A percentile compares a stretch with the other conserved stretches of the same genome.
Evolutionary conservation across 1,284 basidiomycete species (phyloP).

Genomic region (Melanopsichium pennsylvanicum): DNA sequence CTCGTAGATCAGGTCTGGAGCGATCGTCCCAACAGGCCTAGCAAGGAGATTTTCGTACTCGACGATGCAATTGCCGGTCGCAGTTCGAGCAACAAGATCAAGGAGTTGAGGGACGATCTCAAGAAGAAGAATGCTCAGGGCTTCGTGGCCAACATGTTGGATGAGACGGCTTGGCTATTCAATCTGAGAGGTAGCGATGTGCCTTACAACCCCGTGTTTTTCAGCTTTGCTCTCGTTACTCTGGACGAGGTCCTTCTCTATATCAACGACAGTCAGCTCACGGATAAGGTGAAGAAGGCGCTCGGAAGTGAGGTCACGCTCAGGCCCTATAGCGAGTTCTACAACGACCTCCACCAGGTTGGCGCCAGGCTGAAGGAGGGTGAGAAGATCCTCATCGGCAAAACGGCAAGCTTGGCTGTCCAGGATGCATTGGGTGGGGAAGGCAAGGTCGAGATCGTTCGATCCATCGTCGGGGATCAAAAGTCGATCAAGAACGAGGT

Average conservation of each 20-base stretch:
- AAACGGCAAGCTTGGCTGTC: slow-evolving; percentile 60
- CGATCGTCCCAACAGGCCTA: slow-evolving; percentile 76
- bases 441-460: slow-evolving; percentile 44
- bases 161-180: slow-evolving; percentile 75
- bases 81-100: slow-evolving; percentile 47
- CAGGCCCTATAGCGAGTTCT: slow-evolving; percentile 72
- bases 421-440: slow-evolving; percentile 61
- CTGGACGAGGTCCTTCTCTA: slow-evolving; percentile 75
- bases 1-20: slow-evolving; percentile 85
- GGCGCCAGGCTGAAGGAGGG: slow-evolving; percentile 33
- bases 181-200: slow-evolving; percentile 93
- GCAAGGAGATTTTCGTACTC: slow-evolving; percentile 76
- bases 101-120: slow-evolving; percentile 56
- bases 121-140: slow-evolving; percentile 51
- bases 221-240: slow-evolving; percentile 85
- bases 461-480: slow-evolving; percentile 76
- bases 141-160: slow-evolving; percentile 63
- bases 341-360: slow-evolving; percentile 53
- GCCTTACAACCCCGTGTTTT: slow-evolving; percentile 91
- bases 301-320: slow-evolving; percentile 74
- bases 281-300: slow-evolving; percentile 71
- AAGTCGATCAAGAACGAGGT: slow-evolving; percentile 88
- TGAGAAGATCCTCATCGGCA: slow-evolving; percentile 58
- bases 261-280: slow-evolving; percentile 74
- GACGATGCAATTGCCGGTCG: slow-evolving; percentile 75